phyloP scores from a whole-genome alignment of 257 asterid genomes.

The Solanum sitiens region DNA sequence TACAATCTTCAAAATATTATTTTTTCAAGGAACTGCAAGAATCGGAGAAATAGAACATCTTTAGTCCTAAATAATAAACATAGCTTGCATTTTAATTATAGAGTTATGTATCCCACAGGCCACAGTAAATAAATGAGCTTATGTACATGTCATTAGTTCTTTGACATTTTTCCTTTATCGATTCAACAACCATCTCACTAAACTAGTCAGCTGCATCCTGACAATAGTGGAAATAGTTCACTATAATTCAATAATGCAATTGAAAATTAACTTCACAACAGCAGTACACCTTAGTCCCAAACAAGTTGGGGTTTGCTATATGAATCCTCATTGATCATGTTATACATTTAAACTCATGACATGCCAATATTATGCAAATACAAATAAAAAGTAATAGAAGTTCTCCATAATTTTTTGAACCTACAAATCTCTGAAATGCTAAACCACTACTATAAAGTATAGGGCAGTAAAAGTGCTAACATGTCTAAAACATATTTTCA shows the following conservation, averaged over 20 bases:
- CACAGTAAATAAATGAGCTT: neutral
- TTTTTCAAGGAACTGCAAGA: slow-evolving; percentile 74
- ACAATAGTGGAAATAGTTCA: neutral
- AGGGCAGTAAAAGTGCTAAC: neutral
- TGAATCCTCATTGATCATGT: neutral
- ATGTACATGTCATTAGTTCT: neutral
- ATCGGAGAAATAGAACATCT: neutral
- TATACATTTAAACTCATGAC: neutral
- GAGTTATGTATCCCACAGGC: neutral
- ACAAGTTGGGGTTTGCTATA: neutral
- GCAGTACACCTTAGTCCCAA: neutral
- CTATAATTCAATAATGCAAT: neutral
- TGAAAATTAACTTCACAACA: neutral
- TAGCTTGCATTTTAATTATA: neutral
- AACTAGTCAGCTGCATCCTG: neutral
- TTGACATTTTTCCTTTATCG: neutral
- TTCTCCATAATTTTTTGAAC: neutral
- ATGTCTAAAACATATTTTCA: neutral
- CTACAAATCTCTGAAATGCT: neutral
- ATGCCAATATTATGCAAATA: neutral
- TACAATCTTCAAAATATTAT: slow-evolving; percentile 11
- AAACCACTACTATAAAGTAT: neutral
- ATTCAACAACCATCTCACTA: neutral
- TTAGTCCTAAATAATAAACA: neutral
- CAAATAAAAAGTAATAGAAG: neutral